A percentile compares a stretch with the other conserved stretches of the same genome.
phyloP scores from a whole-genome alignment of 805 yeast species.

The Yamadazyma olivae region DNA sequence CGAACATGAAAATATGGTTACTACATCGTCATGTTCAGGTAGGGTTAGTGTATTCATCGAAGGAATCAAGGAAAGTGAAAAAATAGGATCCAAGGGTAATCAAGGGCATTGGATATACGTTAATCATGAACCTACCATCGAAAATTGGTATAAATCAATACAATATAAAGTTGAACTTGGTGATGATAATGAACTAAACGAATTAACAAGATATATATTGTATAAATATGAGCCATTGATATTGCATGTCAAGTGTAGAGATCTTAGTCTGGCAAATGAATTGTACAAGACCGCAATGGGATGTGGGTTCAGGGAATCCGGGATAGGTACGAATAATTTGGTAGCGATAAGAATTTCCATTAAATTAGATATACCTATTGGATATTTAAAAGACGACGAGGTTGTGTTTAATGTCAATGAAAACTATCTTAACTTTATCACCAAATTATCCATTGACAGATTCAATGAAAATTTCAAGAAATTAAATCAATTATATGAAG shows the following conservation, averaged over 20 bases:
- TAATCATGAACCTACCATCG: constrained; percentile 56
- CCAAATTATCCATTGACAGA: constrained; percentile 56
- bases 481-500: constrained; percentile 44
- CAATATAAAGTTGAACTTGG: constrained; percentile 17
- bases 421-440: constrained; percentile 49
- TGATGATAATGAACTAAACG: constrained; percentile 1
- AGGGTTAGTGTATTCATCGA: constrained; percentile 80
- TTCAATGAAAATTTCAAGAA: constrained; percentile 65
- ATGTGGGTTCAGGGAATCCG: constrained; percentile 85
- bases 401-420: constrained; percentile 46
- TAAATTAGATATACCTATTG: constrained; percentile 75
- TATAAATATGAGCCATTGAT: constrained; percentile 86
- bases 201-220: constrained; percentile 52
- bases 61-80: constrained; percentile 51
- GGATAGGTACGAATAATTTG: constrained; percentile 73
- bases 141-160: constrained; percentile 44
- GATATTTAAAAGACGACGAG: constrained; percentile 38
- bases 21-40: constrained; percentile 89
- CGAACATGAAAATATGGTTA: constrained; percentile 62
- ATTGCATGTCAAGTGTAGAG: constrained; percentile 76
- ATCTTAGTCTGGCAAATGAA: constrained; percentile 52
- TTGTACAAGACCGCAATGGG: constrained; percentile 72
- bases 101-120: constrained; percentile 85
- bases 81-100: constrained; percentile 79
- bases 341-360: constrained; percentile 79